phyloP scores from a whole-genome alignment of 495 filamentous ascomycete genomes.

The Penicillium canariense region DNA sequence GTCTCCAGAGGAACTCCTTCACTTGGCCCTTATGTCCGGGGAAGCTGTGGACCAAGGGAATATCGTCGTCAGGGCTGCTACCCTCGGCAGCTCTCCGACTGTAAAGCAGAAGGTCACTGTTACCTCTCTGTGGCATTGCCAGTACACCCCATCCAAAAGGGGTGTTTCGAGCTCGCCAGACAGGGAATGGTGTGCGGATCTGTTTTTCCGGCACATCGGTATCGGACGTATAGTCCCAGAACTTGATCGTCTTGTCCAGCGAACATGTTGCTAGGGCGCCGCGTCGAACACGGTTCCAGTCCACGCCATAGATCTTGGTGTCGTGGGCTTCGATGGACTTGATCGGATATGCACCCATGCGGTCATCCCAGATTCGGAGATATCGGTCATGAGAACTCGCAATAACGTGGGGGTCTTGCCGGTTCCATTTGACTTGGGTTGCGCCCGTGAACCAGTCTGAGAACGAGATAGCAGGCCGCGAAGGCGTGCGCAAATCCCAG shows the following conservation, averaged over 20 bases:
- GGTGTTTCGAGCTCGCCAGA: slow-evolving; percentile 91
- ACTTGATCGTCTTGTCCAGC: slow-evolving; percentile 87
- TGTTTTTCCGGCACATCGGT: slow-evolving; percentile 66
- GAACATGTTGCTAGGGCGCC: slow-evolving; percentile 82
- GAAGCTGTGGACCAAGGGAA: slow-evolving; percentile 68
- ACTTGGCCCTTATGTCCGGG: slow-evolving; percentile 80
- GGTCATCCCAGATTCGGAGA: slow-evolving; percentile 86
- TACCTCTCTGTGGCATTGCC: slow-evolving; percentile 88
- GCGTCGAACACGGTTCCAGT: slow-evolving; percentile 80
- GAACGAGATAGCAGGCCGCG: slow-evolving; percentile 74
- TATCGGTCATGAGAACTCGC: slow-evolving; percentile 88
- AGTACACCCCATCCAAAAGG: slow-evolving; percentile 85
- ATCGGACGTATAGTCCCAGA: slow-evolving; percentile 77
- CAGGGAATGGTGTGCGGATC: slow-evolving; percentile 78
- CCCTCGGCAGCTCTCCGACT: slow-evolving; percentile 56
- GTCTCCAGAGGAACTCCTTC: slow-evolving; percentile 92
- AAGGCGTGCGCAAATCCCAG: slow-evolving; percentile 81
- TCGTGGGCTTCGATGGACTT: slow-evolving; percentile 82
- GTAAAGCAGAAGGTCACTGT: slow-evolving; percentile 82
- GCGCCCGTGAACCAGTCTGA: slow-evolving; percentile 95
- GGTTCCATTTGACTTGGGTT: slow-evolving; percentile 94
- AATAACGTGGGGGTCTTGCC: slow-evolving; percentile 78
- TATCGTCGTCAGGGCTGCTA: slow-evolving; percentile 43
- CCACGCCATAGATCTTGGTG: slow-evolving; percentile 95
- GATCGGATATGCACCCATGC: slow-evolving; percentile 75